A percentile compares a stretch with the other conserved stretches of the same genome.
Conservation (phyloP, 2,329 filamentous ascomycete genomes). For the Fusarium beomiforme region DNA sequence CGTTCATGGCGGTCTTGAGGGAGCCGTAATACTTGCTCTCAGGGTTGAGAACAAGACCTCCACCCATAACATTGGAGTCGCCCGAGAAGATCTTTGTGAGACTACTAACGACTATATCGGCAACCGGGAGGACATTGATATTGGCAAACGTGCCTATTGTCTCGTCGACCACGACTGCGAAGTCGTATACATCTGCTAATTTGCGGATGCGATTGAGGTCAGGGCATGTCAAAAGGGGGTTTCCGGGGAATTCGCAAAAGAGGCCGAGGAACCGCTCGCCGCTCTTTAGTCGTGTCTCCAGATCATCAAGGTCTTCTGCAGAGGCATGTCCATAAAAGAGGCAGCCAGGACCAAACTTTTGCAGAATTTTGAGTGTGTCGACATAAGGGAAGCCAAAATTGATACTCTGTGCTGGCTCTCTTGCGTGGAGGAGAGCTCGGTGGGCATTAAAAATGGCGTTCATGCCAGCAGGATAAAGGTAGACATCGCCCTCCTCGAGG, state of each 20-base stretch:
- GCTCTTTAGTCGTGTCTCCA: constrained; percentile 74
- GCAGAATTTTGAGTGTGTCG: constrained; percentile 91
- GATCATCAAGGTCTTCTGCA: constrained; percentile 80
- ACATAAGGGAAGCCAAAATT: constrained; percentile 98
- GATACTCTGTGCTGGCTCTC: constrained; percentile 77
- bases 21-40: constrained; percentile 74
- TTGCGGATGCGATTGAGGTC: constrained; percentile 83
- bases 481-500: constrained; percentile 87
- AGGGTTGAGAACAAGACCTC: constrained; percentile 73
- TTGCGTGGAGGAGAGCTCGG: constrained; percentile 72
- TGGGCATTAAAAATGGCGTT: constrained; percentile 94
- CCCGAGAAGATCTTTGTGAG: constrained; percentile 98
- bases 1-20: constrained; percentile 73
- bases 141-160: constrained; percentile 98
- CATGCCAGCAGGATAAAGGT: constrained; percentile 91
- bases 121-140: constrained; percentile 87
- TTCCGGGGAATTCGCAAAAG: constrained; percentile 95
- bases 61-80: constrained; percentile 98
- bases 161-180: constrained; percentile 92
- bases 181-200: constrained; percentile 85
- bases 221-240: constrained; percentile 86
- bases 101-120: constrained; percentile 93
- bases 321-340: constrained; percentile 88
- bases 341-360: constrained; percentile 93
- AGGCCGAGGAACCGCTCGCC: constrained; percentile 84